Percentiles rank a stretch among this genome's conserved stretches.
Conservation (phyloP, 805 yeast genomes). For the Ogataea allantospora region DNA sequence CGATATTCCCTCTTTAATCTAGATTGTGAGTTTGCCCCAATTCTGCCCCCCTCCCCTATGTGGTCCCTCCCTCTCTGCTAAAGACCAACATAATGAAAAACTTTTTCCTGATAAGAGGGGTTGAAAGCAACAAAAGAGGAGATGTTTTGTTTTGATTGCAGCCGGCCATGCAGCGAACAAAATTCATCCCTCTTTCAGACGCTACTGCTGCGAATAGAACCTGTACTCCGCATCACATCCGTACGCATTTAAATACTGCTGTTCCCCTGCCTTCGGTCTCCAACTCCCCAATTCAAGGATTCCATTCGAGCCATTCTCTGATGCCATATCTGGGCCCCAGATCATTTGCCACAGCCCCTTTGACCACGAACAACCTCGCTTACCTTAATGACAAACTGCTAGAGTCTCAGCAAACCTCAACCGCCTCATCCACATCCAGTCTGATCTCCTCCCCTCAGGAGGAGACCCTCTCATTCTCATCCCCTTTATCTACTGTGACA, state of each 20-base stretch:
- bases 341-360: conserved; percentile 36
- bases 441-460: conserved; percentile 25
- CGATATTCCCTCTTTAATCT: too few relatives aligned
- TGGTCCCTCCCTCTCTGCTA: too few relatives aligned
- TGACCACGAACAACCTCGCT: conserved; percentile 33
- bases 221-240: conserved; percentile 5
- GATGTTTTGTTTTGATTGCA: conserved; percentile 10
- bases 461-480: conserved; percentile 23
- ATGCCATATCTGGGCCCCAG: conserved; percentile 39
- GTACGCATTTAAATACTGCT: conserved; percentile 5
- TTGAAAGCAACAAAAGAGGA: conserved; percentile 11
- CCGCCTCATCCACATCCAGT: conserved; percentile 16
- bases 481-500: conserved; percentile 31
- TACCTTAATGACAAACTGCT: conserved; percentile 27
- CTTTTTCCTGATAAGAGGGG: conserved; percentile 8
- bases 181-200: conserved; percentile 6
- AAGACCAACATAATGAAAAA: too few relatives aligned
- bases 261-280: background rate
- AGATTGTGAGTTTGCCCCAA: too few relatives aligned
- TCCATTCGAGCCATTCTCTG: conserved; percentile 1
- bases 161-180: conserved; percentile 3
- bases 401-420: conserved; percentile 11
- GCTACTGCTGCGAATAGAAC: conserved; percentile 9
- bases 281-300: background rate
- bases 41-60: too few relatives aligned